Base-by-base conservation (phyloP, 2,329 filamentous ascomycete species). In the Taxawa tesnikishii region DNA sequence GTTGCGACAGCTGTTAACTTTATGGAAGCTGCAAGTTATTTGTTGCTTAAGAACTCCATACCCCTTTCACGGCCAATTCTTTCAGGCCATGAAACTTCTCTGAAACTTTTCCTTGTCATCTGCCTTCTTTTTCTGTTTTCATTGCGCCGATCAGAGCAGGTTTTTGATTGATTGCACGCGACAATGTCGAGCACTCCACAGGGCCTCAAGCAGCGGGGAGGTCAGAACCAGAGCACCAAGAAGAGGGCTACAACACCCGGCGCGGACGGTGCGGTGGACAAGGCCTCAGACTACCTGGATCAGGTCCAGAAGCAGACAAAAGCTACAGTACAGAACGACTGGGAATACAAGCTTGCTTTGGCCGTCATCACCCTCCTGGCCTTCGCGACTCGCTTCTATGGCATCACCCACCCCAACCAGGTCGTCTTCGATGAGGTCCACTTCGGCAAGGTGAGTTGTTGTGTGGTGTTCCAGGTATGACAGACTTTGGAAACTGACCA, bases 361-460 rank as follows among this genome's bases (percentile, higher is more conserved):
- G 58, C 60, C 18, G 54, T 94, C 44, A 77, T 94, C 51, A 96
- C 88, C 2, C 49, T 74, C 16, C 63, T 94, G 43, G 88, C 84
- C 30, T 96, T 98, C 51, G 51, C 85, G 40, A 96, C 90, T 29
- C 73, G 90, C 40, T 98, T 98, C 67, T 96, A 82, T 75, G 87
- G 85, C 41, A 94, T 98, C 55, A 83, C 72, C 55, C 87, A 94
- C 59, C 90, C 90, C 11, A 79, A 93, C 53, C 82, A 96, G 64
- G 90, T 98, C 34, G 90, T 98, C 30, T 98, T 98, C 53, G 90
- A 98, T 54, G 90, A 98, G 61, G 90, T 98, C 36, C 90, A 98
- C 63, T 98, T 98, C 59, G 90, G 90, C 65, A 98, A 98, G 81
- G 88, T 94, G 67, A 4, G 19, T 15, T 8, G 19, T n/a, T n/a